Evolutionary conservation across 2,329 filamentous ascomycete species (phyloP), one percentile per base, ranked within the genome.

Genomic region (Trematosphaeria pertusa): DNA sequence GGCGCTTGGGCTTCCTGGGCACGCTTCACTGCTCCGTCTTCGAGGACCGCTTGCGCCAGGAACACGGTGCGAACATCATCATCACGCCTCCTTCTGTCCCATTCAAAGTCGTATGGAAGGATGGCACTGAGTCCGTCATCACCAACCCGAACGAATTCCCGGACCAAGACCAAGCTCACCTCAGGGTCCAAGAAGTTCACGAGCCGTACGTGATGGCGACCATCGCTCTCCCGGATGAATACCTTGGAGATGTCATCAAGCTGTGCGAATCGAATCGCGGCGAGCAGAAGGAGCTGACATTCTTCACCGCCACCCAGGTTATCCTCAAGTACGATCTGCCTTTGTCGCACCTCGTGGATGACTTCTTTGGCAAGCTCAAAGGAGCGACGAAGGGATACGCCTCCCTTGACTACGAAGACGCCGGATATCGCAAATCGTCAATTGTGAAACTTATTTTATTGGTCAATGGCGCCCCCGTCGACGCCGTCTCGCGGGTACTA

Each of bases 21-120:
- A 97, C 92, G 10, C 78, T 99, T 37, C 94, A 99, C 71, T 97
- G 94, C 75, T 97, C 92, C n/a, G 94, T 99, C 4, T 99, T 99
- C 62, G 92, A 99, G 73, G 94, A 99, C 72, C 88, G 94, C 1
- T 76, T 99, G 42, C 86, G 91, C 33, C 91, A 97, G 72, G 94
- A 99, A 71, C 92, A 99, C 64, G 94, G 93, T 4, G 88, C 89
- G 2, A 94, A 86, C 64, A 91, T 99, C 67, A 97, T 99, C 73
- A 94, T 99, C 68, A 99, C 94, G 0, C 93, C 96, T 28, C 94
- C 94, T 0, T 93, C 90, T 0, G 94, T 99, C 10, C 92, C 94
- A 3, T 95, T 93, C 62, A 95, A 92, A 70, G 82, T 97, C 6
- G 72, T 89, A 8, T 94, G 87, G 81, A 81, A 78, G 35, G 84